phyloP scores from a whole-genome alignment of 371 early-diverging fungal genomes.

The Gilbertella persicaria region DNA sequence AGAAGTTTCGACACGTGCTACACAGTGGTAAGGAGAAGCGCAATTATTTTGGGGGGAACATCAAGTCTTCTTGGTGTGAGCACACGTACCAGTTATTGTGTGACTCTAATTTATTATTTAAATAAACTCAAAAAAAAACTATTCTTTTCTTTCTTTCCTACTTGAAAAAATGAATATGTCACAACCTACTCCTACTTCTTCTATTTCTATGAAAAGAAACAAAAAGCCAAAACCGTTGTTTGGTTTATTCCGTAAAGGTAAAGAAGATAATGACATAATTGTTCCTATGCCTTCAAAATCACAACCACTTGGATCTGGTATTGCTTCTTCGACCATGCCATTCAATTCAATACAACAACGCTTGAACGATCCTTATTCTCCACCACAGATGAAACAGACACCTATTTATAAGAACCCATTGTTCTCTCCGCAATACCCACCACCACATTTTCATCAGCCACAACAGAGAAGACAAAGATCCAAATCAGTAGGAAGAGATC shows the following conservation, averaged over 20 bases:
- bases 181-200: background rate
- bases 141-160: background rate
- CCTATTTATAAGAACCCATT: slow-evolving; percentile 12
- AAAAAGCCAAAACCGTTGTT: slow-evolving; percentile 30
- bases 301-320: slow-evolving; percentile 14
- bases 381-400: slow-evolving; percentile 4
- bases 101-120: background rate
- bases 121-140: background rate
- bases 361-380: slow-evolving; percentile 8
- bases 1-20: background rate
- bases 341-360: slow-evolving; percentile 14
- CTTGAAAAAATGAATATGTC: slow-evolving; percentile 3
- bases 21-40: background rate
- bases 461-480: slow-evolving; percentile 28
- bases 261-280: slow-evolving; percentile 3
- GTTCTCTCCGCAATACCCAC: slow-evolving; percentile 3
- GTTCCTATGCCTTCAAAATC: slow-evolving; percentile 1
- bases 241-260: slow-evolving; percentile 24
- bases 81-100: background rate
- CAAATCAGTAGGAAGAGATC: slow-evolving; percentile 30
- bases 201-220: slow-evolving; percentile 9
- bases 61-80: background rate
- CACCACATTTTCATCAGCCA: slow-evolving; percentile 11
- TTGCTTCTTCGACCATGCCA: slow-evolving; percentile 12
- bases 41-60: background rate